Base-by-base conservation (phyloP, 2,329 filamentous ascomycete species). In the Reticulascus tulasneorum region DNA sequence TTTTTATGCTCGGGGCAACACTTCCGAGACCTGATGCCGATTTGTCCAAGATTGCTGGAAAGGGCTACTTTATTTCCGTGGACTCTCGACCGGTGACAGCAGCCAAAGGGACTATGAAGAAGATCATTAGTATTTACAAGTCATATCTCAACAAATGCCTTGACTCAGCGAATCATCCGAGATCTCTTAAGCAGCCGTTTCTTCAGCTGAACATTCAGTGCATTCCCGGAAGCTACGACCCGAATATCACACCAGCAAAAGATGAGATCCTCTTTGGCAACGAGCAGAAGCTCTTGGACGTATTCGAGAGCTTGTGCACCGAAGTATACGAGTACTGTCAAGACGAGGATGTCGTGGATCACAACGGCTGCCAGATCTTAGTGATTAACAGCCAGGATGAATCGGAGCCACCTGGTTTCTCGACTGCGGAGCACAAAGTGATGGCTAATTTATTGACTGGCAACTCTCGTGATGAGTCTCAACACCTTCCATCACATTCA, bases 181-280 rank as follows among this genome's bases (percentile, higher is more conserved):
- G 46, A 29, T 32, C 45, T 9, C 46, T 66, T 16, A 68, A 65
- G 13, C 71, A 76, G 33, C 70, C 73, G 0, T 88, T 89, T 51
- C 57, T 88, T 25, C 69, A 69, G 25, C 57, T 90, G 23, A 73
- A 79, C 38, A 77, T 90, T 20, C 55, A 54, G 11, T 89, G 83
- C 49, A 71, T 77, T 0, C 52, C 63, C 1, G 69, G 70, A 19
- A 79, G 67, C 39, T 90, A 90, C 49, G 85, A 90, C 57, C 66
- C 72, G 2, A 90, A 89, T 46, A 59, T 89, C 6, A 79, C 87
- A 41, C 76, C 84, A 4, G 66, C 77, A 4, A 90, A 90, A 52
- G 78, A 86, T 38, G 77, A 87, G 48, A 71, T 90, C 3, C 50
- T 87, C 1, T 88, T 90, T 50, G 65, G 64, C 5, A 64, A 86